phyloP scores from a whole-genome alignment of 371 early-diverging fungal genomes.

The Apophysomyces sp. region DNA sequence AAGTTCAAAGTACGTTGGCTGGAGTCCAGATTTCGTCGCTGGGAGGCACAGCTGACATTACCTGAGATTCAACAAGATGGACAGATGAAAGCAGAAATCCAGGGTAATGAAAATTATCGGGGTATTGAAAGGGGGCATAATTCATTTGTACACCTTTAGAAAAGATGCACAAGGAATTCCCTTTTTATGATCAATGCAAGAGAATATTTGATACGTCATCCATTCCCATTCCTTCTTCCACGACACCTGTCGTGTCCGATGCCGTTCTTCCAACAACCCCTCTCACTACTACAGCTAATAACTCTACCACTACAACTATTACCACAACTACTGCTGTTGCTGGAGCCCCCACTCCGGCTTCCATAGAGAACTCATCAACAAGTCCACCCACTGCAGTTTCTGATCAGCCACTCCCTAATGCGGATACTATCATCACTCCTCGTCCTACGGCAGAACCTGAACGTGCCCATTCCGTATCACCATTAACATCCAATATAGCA shows the following conservation, averaged over 20 bases:
- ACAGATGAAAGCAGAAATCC: neutral
- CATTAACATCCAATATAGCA: constrained; percentile 6
- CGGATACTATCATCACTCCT: neutral
- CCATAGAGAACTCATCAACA: neutral
- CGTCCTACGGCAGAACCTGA: neutral
- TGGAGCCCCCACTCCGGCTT: neutral
- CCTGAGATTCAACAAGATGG: constrained; percentile 11
- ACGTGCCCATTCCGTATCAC: neutral
- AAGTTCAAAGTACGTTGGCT: constrained; percentile 43
- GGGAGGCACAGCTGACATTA: constrained; percentile 20
- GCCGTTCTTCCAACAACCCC: neutral
- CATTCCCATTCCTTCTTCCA: neutral
- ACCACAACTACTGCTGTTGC: neutral
- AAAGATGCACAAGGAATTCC: constrained; percentile 34
- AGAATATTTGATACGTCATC: constrained; percentile 16
- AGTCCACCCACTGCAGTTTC: neutral
- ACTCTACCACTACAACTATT: neutral
- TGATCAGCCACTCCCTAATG: neutral
- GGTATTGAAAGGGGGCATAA: constrained; percentile 3
- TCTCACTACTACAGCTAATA: neutral
- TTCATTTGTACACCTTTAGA: constrained; percentile 14
- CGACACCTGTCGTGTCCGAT: neutral
- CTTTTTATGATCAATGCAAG: constrained; percentile 34
- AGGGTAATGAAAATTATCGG: constrained; percentile 1
- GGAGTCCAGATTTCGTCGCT: constrained; percentile 26